These are phyloP conservation scores for Zostera marina DNA, from an alignment of 116 monocot genomes.

Conservation along the genomic window DNA sequence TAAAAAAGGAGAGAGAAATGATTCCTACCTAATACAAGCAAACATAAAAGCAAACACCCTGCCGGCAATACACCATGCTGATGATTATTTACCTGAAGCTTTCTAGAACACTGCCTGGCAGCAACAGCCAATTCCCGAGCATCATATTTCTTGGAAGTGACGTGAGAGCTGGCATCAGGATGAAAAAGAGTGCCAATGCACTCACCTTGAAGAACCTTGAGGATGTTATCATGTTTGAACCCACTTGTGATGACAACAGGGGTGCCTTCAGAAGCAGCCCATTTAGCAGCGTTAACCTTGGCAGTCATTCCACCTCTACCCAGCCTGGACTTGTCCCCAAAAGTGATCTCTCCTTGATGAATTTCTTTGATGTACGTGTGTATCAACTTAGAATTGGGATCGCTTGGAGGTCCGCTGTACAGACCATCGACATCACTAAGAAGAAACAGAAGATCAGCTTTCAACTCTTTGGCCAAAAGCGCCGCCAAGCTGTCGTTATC, in stretches of 20 bases:
- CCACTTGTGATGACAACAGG: conserved; percentile 93
- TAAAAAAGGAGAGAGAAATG: not conserved
- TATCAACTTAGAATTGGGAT: conserved; percentile 70
- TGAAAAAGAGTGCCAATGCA: conserved; percentile 85
- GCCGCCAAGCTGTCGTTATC: conserved; percentile 98
- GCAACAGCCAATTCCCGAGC: conserved; percentile 87
- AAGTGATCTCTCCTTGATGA: conserved; percentile 70
- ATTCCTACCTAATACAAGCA: not conserved
- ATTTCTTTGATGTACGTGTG: conserved; percentile 86
- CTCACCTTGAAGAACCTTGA: conserved; percentile 75
- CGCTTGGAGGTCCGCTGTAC: conserved; percentile 86
- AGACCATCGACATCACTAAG: conserved; percentile 95
- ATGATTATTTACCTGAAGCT: conserved; percentile 49
- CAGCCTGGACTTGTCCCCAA: conserved; percentile 87
- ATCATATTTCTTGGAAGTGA: conserved; percentile 14
- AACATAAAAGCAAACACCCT: not conserved
- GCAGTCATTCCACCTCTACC: conserved; percentile 97
- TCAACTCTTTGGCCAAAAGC: conserved; percentile 70
- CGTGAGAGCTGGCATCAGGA: conserved; percentile 48
- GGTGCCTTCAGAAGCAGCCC: conserved; percentile 52
- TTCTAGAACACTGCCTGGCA: conserved; percentile 84
- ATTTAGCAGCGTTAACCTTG: conserved; percentile 79
- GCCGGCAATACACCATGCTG: no score
- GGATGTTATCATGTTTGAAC: conserved; percentile 58
- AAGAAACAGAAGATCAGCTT: conserved; percentile 83